These are phyloP conservation scores for Cucurbita moschata DNA, from an alignment of 306 rosid species.

Conservation along the genomic window DNA sequence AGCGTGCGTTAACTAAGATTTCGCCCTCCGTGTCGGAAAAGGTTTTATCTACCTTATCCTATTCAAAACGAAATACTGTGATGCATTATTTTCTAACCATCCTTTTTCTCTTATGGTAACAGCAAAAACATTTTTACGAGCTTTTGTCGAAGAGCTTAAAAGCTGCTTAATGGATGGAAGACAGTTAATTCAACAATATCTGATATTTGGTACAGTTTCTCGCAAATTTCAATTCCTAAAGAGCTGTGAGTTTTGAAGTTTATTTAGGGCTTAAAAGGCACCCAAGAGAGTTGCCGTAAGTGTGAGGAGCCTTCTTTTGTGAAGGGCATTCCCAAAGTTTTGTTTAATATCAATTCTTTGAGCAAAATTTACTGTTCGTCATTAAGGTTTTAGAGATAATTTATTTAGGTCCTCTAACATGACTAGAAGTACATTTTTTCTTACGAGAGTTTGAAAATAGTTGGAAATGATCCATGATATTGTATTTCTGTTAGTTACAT, in stretches of 20 bases:
- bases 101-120: not conserved
- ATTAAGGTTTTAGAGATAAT: not conserved
- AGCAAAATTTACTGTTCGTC: not conserved
- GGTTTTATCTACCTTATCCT: not conserved
- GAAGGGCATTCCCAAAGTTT: not conserved
- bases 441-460: too few species aligned
- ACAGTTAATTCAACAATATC: not conserved
- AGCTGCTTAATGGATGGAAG: not conserved
- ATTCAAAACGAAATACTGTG: not conserved
- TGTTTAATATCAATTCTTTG: not conserved
- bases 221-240: not conserved
- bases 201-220: not conserved
- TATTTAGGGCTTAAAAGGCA: not conserved
- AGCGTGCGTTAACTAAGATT: not conserved
- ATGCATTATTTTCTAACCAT: not conserved
- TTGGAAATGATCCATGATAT: too few species aligned
- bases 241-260: not conserved
- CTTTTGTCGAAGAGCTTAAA: not conserved
- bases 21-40: conserved; percentile 1
- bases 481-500: not conserved
- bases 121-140: not conserved
- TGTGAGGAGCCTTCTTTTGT: not conserved
- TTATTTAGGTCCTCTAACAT: not conserved
- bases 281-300: not conserved
- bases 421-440: not conserved